Evolutionary conservation across 2,329 filamentous ascomycete species (phyloP).

Genomic region (Nothopassalora personata): DNA sequence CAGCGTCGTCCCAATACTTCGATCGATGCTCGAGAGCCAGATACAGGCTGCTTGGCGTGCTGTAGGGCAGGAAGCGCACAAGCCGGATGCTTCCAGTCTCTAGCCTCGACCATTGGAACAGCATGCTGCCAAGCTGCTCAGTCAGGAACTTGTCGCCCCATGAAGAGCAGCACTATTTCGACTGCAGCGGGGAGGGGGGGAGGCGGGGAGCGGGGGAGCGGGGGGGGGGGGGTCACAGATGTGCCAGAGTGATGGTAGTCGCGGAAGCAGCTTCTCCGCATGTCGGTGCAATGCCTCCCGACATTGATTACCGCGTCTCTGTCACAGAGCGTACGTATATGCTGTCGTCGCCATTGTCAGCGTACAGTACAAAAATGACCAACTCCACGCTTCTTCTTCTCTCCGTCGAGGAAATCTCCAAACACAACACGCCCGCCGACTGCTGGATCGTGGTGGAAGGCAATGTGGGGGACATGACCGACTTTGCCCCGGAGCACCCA

Average conservation of each 20-base stretch:
- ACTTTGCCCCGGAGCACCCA: conserved; percentile 59
- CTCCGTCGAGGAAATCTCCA: conserved; percentile 26
- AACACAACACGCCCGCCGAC: conserved; percentile 28
- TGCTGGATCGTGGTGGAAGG: conserved; percentile 65
- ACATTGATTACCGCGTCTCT: no score
- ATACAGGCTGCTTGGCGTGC: background rate
- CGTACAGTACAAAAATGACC: background rate
- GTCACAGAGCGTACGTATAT: no score
- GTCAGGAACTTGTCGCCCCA: background rate
- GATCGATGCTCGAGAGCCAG: conserved; percentile 1
- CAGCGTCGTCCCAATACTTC: background rate
- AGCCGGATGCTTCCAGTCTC: background rate
- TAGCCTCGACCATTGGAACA: conserved; percentile 2
- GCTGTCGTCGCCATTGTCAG: background rate
- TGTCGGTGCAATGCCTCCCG: no score
- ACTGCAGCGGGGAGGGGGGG: background rate
- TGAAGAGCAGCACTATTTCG: background rate
- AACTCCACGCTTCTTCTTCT: conserved; percentile 9
- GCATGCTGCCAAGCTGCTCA: conserved; percentile 1
- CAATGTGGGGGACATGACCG: conserved; percentile 62
- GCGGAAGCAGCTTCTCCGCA: no score
- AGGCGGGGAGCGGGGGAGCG: no score
- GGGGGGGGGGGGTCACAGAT: no score
- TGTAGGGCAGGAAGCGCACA: conserved; percentile 1
- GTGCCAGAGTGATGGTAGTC: no score